phyloP scores from a whole-genome alignment of 768 basidiomycete species.

The Stropharia rugosoannulata region DNA sequence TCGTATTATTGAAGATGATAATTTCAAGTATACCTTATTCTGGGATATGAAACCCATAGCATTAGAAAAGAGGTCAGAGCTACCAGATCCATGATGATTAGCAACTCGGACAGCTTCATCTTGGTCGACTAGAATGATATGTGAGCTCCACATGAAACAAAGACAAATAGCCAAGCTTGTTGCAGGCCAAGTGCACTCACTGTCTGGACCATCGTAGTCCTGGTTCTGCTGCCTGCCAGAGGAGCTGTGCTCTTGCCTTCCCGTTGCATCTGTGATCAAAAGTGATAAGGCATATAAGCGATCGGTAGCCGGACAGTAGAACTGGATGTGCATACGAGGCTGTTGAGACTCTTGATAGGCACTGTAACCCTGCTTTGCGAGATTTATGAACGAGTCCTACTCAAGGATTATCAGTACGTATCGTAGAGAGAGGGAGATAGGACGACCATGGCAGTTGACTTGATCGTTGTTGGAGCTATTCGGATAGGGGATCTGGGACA shows the following conservation, averaged over 20 bases:
- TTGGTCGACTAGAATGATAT: conserved; percentile 44
- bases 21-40: conserved; percentile 44
- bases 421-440: background rate
- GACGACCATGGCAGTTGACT: conserved; percentile 5
- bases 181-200: conserved; percentile 19
- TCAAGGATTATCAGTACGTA: background rate
- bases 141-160: background rate
- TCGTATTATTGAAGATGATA: background rate
- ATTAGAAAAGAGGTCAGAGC: conserved; percentile 52
- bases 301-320: conserved; percentile 8
- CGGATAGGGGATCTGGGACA: background rate
- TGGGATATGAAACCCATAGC: conserved; percentile 52
- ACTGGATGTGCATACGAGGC: conserved; percentile 26
- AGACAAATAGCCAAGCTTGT: background rate
- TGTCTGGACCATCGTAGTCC: conserved; percentile 23
- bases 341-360: conserved; percentile 49
- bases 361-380: conserved; percentile 67
- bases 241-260: conserved; percentile 63
- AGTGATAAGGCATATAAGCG: conserved; percentile 23
- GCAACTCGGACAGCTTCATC: conserved; percentile 62
- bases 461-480: conserved; percentile 1
- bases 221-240: conserved; percentile 37
- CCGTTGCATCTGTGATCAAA: conserved; percentile 43
- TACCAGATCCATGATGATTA: conserved; percentile 52
- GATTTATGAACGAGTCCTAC: conserved; percentile 65